phyloP scores from a whole-genome alignment of 768 basidiomycete genomes.

The Leccinum broughii region DNA sequence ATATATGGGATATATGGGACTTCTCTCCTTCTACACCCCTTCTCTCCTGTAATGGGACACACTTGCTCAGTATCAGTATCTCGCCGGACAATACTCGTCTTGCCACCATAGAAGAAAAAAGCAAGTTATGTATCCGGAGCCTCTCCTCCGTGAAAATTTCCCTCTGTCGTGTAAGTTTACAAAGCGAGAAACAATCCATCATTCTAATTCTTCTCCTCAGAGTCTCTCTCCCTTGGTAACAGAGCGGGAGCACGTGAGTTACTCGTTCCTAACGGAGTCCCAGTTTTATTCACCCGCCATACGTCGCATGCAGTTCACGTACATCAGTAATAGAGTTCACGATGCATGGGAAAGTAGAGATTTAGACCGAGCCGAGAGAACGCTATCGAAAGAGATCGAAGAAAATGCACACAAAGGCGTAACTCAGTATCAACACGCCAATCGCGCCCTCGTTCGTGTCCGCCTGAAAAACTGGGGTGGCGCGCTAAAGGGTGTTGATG shows the following conservation, averaged over 20 bases:
- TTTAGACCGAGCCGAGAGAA: conserved; percentile 5
- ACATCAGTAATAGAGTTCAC: conserved; percentile 4
- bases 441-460: conserved; percentile 19
- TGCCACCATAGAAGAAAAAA: not conserved
- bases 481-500: conserved; percentile 11
- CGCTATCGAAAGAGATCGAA: conserved; percentile 14
- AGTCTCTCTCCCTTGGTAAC: not conserved
- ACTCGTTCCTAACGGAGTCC: not conserved
- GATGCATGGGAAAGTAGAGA: conserved; percentile 11
- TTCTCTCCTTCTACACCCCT: conserved; percentile 1
- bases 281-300: not conserved
- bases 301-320: conserved; percentile 11
- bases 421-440: conserved; percentile 9
- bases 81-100: conserved; percentile 11
- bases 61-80: not conserved
- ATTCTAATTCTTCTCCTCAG: conserved; percentile 6
- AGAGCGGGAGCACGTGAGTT: conserved; percentile 10
- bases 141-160: not conserved
- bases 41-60: not conserved
- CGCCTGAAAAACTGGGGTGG: conserved; percentile 1
- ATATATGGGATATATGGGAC: conserved; percentile 16
- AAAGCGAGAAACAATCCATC: not conserved
- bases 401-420: not conserved
- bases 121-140: not conserved
- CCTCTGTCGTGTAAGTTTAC: conserved; percentile 7